Evolutionary conservation across 2,329 filamentous ascomycete species (phyloP), one percentile per base, ranked within the genome.

Genomic region (Fusarium agapanthi): DNA sequence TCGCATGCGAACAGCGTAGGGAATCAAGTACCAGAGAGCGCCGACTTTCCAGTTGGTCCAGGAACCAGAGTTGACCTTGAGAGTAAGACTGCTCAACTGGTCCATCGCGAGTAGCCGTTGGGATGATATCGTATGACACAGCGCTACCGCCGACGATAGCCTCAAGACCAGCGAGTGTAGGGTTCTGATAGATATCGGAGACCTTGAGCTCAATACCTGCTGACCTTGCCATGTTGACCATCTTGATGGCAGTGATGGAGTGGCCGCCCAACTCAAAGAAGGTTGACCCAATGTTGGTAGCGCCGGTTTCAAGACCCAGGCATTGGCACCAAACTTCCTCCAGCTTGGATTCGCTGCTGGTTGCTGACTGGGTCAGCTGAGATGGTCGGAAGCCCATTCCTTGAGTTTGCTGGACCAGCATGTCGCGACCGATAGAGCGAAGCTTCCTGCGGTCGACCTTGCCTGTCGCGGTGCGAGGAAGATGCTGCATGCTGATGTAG

Each of bases 31-130:
- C 67, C 67, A 70, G 4, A 28, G 10, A 16, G 59, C 55, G 0
- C 67, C 67, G 2, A 35, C n/a, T 1, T 1, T 70, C 43, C 0
- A 70, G 40, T 4, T 70, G 67, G 5, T 70, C 65, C 15, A 70
- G 1, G 38, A 70, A 70, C 67, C 67, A 70, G 1, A 70, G 18
- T 32, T 64, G 14, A 6, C 47, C 35, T 22, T 69, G 67, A 2
- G 67, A 22, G 38, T 38, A 69, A 4, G 67, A 70, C 41, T 70
- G 65, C 12, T 70, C 55, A 4, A 65, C 35, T 11, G 55, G 55
- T 0, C 63, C 63, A 0, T 41, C 12, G 3, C 30, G 26, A 22
- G 10, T n/a, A 0, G 24, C 8, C 15, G 15, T 32, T 9, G 50
- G 44, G 6, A 68, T 61, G 9, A 28, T 28, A 0, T 22, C 22